phyloP scores from a whole-genome alignment of 352 stramenopile species.

The Halophytophthora batemanensis region DNA sequence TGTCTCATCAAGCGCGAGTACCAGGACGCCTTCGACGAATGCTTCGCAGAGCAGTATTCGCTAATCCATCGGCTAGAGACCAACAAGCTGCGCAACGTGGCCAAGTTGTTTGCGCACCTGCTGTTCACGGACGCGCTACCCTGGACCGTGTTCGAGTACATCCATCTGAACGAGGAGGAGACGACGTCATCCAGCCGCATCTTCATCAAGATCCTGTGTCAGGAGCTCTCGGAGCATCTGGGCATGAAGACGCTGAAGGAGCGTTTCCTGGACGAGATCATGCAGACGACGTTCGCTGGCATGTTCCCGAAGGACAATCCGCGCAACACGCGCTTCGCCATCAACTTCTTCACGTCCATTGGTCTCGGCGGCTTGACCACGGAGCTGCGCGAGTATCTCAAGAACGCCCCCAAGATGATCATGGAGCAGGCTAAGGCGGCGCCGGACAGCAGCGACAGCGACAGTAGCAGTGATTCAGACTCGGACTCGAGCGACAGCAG shows the following conservation, averaged over 20 bases:
- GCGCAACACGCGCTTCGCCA: constrained; percentile 97
- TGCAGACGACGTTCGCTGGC: constrained; percentile 90
- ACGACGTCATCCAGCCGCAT: constrained; percentile 99
- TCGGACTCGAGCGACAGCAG: constrained; percentile 33
- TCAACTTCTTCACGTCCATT: constrained; percentile 99
- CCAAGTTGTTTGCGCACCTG: constrained; percentile 98
- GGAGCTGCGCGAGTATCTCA: constrained; percentile 94
- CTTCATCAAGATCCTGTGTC: constrained; percentile 99
- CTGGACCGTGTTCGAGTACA: constrained; percentile 96
- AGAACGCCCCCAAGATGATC: constrained; percentile 95
- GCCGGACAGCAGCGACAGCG: constrained; percentile 36
- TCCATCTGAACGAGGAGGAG: constrained; percentile 98
- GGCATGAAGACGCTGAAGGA: constrained; percentile 95
- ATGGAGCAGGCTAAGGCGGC: constrained; percentile 63
- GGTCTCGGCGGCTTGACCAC: constrained; percentile 97
- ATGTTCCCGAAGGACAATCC: constrained; percentile 98
- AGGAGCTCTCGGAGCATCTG: constrained; percentile 97
- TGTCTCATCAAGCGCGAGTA: constrained; percentile 96
- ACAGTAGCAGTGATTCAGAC: constrained; percentile 35
- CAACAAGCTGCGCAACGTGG: constrained; percentile 98
- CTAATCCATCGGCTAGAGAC: constrained; percentile 98
- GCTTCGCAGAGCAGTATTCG: constrained; percentile 93
- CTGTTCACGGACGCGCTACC: constrained; percentile 97
- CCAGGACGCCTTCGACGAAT: constrained; percentile 93
- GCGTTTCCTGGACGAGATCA: constrained; percentile 91